phyloP scores from a whole-genome alignment of 257 asterid species.

The Lycium ferocissimum region DNA sequence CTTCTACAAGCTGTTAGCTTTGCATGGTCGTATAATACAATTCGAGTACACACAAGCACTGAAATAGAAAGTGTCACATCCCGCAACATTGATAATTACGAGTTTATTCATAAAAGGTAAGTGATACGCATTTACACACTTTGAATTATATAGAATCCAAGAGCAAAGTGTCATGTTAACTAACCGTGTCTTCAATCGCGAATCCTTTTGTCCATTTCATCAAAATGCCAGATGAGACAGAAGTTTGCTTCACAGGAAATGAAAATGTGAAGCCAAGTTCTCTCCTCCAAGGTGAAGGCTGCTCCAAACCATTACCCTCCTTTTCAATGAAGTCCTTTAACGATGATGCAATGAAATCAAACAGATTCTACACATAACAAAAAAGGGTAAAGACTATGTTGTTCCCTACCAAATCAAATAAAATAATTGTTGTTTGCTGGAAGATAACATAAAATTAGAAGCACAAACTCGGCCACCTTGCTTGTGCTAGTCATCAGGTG shows the following conservation, averaged over 20 bases:
- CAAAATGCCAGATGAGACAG: slow-evolving; percentile 71
- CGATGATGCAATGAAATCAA: slow-evolving; percentile 75
- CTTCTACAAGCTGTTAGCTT: background rate
- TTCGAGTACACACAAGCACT: background rate
- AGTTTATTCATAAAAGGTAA: background rate
- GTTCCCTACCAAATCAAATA: background rate
- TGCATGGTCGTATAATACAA: background rate
- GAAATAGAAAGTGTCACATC: background rate
- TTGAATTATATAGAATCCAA: background rate
- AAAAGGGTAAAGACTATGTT: slow-evolving; percentile 16
- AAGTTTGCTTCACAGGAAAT: slow-evolving; percentile 78
- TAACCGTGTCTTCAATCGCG: slow-evolving; percentile 70
- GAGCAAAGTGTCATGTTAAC: slow-evolving; percentile 34
- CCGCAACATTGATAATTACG: background rate
- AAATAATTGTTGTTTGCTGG: background rate
- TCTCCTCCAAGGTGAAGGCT: slow-evolving; percentile 45
- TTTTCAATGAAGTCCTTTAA: slow-evolving; percentile 63
- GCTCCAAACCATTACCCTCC: slow-evolving; percentile 50
- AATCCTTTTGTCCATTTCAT: slow-evolving; percentile 90
- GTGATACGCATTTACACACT: background rate
- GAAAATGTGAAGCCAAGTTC: slow-evolving; percentile 92
- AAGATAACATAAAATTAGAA: background rate
- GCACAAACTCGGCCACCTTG: slow-evolving; percentile 52
- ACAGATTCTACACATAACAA: slow-evolving; percentile 64
- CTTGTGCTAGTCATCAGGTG: slow-evolving; percentile 63